Conservation (phyloP, 1,139 yeast genomes). For the Yamadazyma atmosphaerica region DNA sequence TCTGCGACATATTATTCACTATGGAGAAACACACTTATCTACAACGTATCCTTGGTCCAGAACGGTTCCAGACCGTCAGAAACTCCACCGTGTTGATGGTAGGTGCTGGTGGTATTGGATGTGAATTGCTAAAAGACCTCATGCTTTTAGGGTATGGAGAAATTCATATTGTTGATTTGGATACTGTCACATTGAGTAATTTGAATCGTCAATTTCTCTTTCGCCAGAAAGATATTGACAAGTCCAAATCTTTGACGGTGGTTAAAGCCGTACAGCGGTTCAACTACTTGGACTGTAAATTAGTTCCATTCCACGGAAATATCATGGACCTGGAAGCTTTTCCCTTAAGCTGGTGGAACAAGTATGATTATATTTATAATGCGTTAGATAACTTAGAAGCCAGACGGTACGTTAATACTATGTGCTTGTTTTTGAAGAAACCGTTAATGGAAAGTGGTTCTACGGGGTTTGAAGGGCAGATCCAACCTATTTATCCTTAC, state of each 20-base stretch:
- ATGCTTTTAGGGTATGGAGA: constrained; percentile 84
- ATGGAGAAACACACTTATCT: constrained; percentile 40
- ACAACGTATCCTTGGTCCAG: constrained; percentile 44
- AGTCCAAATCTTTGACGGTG: constrained; percentile 82
- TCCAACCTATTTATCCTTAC: constrained; percentile 85
- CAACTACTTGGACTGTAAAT: constrained; percentile 64
- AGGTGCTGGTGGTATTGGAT: constrained; percentile 99
- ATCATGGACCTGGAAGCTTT: constrained; percentile 76
- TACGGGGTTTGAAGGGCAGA: constrained; percentile 91
- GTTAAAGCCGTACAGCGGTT: constrained; percentile 77
- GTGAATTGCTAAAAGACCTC: constrained; percentile 86
- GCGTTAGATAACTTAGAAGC: constrained; percentile 96
- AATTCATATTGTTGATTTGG: constrained; percentile 89
- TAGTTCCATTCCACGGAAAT: constrained; percentile 84
- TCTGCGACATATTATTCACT: not conserved
- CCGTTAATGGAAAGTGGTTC: constrained; percentile 95
- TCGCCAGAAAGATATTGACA: constrained; percentile 81
- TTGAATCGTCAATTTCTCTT: constrained; percentile 92
- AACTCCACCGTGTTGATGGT: constrained; percentile 73
- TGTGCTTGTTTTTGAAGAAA: constrained; percentile 69
- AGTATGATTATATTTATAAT: constrained; percentile 78
- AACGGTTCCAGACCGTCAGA: constrained; percentile 30
- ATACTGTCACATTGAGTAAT: constrained; percentile 89
- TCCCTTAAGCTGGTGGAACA: constrained; percentile 78
- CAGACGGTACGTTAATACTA: constrained; percentile 80